Base-by-base conservation (phyloP, 345 rosid species). In the Limnanthes douglasii region DNA sequence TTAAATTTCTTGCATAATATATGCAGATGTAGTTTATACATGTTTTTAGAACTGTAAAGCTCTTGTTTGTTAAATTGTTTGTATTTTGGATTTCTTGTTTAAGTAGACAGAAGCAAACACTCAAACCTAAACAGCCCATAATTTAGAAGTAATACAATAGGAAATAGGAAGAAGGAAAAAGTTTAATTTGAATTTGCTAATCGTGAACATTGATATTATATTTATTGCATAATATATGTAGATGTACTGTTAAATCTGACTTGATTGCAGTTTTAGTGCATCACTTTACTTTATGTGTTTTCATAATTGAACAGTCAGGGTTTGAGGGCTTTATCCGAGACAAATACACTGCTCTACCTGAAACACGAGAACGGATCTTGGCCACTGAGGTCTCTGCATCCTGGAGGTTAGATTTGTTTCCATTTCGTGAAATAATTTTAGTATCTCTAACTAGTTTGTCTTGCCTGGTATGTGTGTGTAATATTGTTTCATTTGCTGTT, bases 251-350 rank as follows among this genome's bases (percentile, higher is more conserved):
- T n/a, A 6, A 14, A 3, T 28, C 14, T 31, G 34, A 40, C 41
- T 39, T 25, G 3, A 25, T 25, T 25, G 3, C 6, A 6, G 29
- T 25, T 25, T 25, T 25, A 2, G 2, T 1, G n/a, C 2, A 28
- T 28, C 32, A n/a, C 13, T 10, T 28, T 28, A 1, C n/a, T 15
- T 5, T 5, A 28, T 18, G n/a, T 10, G 19, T 38, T 38, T 40
- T n/a, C 62, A 45, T 28, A 21, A 32, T 19, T 46, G 49, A 50
- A 69, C 84, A 88, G 97, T 83, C 97, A 27, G 97, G 97, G 16
- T 88, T 88, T 68, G 94, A 83, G 64, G 78, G 81, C 36, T 88
- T 83, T 62, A 55, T 88, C 22, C 69, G 77, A 70, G 97, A 88
- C 48, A 68, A 69, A 30, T 76, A 83, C 62, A 88, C 97, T 0